Conservation (phyloP, 2,329 filamentous ascomycete species). For the Cryphonectria naterciae region DNA sequence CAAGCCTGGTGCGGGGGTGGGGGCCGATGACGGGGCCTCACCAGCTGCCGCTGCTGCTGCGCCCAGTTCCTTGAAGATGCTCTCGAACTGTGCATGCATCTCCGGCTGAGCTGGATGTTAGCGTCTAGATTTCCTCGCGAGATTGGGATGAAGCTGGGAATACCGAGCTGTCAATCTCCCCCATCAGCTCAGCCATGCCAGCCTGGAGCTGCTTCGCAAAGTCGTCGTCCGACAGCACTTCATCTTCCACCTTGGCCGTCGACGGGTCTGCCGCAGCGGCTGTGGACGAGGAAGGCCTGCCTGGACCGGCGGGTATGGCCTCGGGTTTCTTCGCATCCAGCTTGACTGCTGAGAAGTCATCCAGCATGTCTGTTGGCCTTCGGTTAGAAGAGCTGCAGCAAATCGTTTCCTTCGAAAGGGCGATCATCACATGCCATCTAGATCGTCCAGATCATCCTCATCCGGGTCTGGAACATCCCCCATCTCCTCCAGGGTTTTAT, state of each 20-base stretch:
- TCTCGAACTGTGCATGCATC: conserved; percentile 79
- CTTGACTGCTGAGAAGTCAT: conserved; percentile 79
- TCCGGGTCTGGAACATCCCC: conserved; percentile 83
- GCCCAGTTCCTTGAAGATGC: conserved; percentile 74
- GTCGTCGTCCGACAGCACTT: conserved; percentile 68
- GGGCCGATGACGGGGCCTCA: conserved; percentile 32
- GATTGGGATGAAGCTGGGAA: conserved; percentile 32
- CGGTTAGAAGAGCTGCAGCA: conserved; percentile 25
- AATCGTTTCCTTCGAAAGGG: neutral
- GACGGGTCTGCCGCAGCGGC: conserved; percentile 29
- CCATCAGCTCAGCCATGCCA: conserved; percentile 84
- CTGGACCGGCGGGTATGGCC: conserved; percentile 32
- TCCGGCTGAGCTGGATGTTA: conserved; percentile 54
- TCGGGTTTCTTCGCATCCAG: conserved; percentile 51
- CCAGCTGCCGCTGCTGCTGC: conserved; percentile 49
- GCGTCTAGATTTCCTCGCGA: neutral
- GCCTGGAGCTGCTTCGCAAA: conserved; percentile 86
- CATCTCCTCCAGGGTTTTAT: conserved; percentile 35
- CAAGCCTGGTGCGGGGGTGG: conserved; percentile 33
- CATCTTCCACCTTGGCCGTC: conserved; percentile 39
- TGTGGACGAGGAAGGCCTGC: conserved; percentile 30
- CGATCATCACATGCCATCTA: conserved; percentile 70
- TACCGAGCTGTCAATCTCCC: conserved; percentile 67
- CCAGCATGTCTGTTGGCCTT: conserved; percentile 74
- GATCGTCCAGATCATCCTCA: conserved; percentile 87